Conservation (phyloP, 805 yeast genomes). For the Saturnispora sanitii region DNA sequence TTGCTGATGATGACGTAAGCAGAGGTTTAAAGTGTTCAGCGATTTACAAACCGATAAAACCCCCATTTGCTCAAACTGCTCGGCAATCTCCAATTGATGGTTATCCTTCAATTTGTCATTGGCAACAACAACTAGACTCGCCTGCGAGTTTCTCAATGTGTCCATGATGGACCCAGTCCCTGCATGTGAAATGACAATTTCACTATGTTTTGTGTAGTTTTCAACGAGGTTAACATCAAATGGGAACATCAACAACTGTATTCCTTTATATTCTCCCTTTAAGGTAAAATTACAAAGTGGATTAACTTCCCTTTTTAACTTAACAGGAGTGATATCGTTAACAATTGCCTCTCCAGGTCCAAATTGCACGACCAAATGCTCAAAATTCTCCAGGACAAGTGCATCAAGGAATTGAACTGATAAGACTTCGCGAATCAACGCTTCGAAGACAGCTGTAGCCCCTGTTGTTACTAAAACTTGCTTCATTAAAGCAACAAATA, state of each 20-base stretch:
- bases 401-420: constrained; percentile 25
- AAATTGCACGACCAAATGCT: constrained; percentile 45
- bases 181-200: constrained; percentile 78
- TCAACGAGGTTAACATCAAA: constrained; percentile 34
- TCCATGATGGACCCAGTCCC: constrained; percentile 89
- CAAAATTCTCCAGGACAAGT: constrained; percentile 31
- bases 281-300: background rate
- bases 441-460: constrained; percentile 76
- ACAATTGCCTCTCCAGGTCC: constrained; percentile 28
- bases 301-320: background rate
- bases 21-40: background rate
- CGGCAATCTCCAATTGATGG: constrained; percentile 74
- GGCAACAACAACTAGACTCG: constrained; percentile 54
- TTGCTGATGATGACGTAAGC: too few species aligned
- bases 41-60: constrained; percentile 17
- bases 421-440: constrained; percentile 40
- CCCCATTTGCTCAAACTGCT: constrained; percentile 33
- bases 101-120: constrained; percentile 74
- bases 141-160: constrained; percentile 36
- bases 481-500: constrained; percentile 7
- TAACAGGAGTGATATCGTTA: background rate
- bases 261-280: background rate
- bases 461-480: constrained; percentile 66
- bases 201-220: constrained; percentile 34
- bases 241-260: constrained; percentile 31